A percentile compares a stretch with the other conserved stretches of the same genome.
phyloP scores from a whole-genome alignment of 2,329 filamentous ascomycete genomes.

The Colletotrichum kahawae region DNA sequence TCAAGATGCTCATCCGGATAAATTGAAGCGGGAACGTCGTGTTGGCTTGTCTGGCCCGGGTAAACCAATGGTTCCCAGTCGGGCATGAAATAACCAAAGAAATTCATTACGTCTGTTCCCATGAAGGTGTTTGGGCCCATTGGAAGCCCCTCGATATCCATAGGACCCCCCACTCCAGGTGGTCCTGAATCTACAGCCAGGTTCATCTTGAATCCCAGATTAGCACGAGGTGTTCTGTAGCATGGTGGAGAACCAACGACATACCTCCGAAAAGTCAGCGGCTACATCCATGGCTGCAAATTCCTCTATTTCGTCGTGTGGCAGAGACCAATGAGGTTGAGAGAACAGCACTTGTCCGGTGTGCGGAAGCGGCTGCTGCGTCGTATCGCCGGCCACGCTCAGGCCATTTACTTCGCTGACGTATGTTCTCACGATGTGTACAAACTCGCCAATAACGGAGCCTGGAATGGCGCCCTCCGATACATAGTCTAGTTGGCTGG shows the following conservation, averaged over 20 bases:
- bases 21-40: not conserved
- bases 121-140: not conserved
- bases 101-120: constrained; percentile 30
- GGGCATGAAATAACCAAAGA: constrained; percentile 28
- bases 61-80: constrained; percentile 26
- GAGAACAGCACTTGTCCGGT: not conserved
- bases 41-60: not conserved
- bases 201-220: not conserved
- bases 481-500: constrained; percentile 43
- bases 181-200: not conserved
- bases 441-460: constrained; percentile 41
- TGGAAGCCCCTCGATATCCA: constrained; percentile 11
- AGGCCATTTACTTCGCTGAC: constrained; percentile 28
- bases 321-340: not conserved
- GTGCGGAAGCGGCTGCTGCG: not conserved
- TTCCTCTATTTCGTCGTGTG: not conserved
- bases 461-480: constrained; percentile 38
- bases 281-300: not conserved
- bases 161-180: constrained; percentile 2
- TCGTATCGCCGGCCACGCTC: not conserved
- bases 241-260: rapidly evolving
- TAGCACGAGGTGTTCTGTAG: not conserved
- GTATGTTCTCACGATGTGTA: constrained; percentile 44
- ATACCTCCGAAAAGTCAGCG: not conserved
- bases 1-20: not conserved